phyloP scores from a whole-genome alignment of 176 grass and related monocot genomes.

The Oryza glaberrima region DNA sequence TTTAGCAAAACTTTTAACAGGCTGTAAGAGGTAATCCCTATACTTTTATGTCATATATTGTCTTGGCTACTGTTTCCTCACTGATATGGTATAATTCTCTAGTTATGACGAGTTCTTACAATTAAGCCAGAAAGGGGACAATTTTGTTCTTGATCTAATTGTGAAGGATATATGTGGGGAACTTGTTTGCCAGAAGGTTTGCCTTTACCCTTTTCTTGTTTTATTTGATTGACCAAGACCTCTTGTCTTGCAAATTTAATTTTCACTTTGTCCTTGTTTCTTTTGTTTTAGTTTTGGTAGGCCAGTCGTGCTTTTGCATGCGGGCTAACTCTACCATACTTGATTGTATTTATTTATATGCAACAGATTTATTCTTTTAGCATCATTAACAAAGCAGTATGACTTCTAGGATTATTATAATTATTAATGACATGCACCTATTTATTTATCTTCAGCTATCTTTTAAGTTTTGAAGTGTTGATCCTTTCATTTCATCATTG shows the following conservation, averaged over 20 bases:
- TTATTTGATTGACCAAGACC: neutral
- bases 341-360: neutral
- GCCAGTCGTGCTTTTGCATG: neutral
- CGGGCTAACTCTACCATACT: neutral
- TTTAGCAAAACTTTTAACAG: conserved; percentile 96
- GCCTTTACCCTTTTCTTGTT: conserved; percentile 32
- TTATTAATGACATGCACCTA: neutral
- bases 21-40: conserved; percentile 73
- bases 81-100: conserved; percentile 54
- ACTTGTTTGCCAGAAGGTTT: conserved; percentile 90
- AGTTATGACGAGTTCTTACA: conserved; percentile 99
- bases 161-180: conserved; percentile 99
- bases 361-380: neutral
- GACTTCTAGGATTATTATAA: neutral
- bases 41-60: neutral
- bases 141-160: conserved; percentile 94
- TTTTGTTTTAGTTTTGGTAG: conserved; percentile 15
- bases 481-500: conserved; percentile 9
- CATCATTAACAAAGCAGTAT: conserved; percentile 6
- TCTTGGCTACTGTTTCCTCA: conserved; percentile 33
- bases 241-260: too few species aligned
- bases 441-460: conserved; percentile 9
- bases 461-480: neutral
- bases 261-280: neutral
- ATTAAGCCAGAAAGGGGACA: conserved; percentile 96